Evolutionary conservation across 371 early-diverging fungal genomes (phyloP).

Genomic region (Syncephalastrum monosporum): DNA sequence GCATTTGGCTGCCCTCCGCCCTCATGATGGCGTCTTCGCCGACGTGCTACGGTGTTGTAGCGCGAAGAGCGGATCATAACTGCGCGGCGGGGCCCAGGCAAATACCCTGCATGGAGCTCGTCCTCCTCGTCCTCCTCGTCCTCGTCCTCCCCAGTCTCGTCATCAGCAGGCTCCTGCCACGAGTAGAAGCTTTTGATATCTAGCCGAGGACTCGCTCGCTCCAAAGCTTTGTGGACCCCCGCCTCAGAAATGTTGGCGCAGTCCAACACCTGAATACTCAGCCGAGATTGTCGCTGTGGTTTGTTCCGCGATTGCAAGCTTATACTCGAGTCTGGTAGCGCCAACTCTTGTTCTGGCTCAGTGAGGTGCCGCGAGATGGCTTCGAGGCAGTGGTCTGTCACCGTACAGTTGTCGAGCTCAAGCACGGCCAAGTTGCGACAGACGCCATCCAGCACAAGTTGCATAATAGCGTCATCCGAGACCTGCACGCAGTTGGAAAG

Average conservation of each 20-base stretch:
- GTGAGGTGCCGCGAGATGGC: conserved; percentile 27
- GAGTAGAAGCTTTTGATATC: conserved; percentile 48
- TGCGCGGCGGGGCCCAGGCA: too few species aligned
- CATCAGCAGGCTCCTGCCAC: conserved; percentile 22
- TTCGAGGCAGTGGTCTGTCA: conserved; percentile 34
- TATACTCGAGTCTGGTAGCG: conserved; percentile 6
- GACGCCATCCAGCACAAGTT: conserved; percentile 30
- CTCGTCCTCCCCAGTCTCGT: conserved; percentile 5
- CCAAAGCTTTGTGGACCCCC: conserved; percentile 34
- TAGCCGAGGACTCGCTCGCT: conserved; percentile 32
- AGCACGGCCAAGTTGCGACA: conserved; percentile 32
- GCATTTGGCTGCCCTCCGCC: conserved; percentile 19
- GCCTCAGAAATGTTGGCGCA: conserved; percentile 42
- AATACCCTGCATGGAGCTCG: background rate
- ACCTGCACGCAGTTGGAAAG: conserved; percentile 57
- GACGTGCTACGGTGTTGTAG: conserved; percentile 14
- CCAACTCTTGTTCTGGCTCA: conserved; percentile 6
- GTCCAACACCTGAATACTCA: conserved; percentile 43
- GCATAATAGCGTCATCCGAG: conserved; percentile 39
- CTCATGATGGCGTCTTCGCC: conserved; percentile 16
- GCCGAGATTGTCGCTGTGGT: background rate
- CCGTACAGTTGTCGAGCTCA: conserved; percentile 39
- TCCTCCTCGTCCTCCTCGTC: conserved; percentile 11
- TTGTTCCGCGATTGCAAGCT: conserved; percentile 1
- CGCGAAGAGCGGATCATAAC: conserved; percentile 1